A percentile compares a stretch with the other conserved stretches of the same genome.
These are phyloP conservation scores for Choiromyces venosus DNA, from an alignment of 495 filamentous ascomycete species.

Conservation along the genomic window DNA sequence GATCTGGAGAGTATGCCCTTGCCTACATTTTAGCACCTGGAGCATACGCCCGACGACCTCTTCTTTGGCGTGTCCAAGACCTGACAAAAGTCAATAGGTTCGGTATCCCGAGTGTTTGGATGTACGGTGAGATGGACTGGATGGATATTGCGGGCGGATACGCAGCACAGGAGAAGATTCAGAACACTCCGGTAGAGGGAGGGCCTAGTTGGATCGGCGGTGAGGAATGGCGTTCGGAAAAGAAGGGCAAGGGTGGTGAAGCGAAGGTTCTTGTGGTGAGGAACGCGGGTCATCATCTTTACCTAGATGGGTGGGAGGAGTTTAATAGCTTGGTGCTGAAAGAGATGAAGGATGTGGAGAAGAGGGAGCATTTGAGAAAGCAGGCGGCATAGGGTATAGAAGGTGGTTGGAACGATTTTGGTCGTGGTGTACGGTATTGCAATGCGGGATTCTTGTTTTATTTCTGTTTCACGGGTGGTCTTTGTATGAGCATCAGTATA, in stretches of 20 bases:
- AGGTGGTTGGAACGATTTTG: background rate
- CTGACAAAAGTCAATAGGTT: conserved; percentile 62
- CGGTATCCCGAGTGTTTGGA: conserved; percentile 77
- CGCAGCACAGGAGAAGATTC: conserved; percentile 70
- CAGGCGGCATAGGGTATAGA: background rate
- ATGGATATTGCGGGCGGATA: conserved; percentile 89
- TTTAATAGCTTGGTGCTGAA: conserved; percentile 72
- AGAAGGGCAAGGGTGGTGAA: conserved; percentile 51
- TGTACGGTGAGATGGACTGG: conserved; percentile 98
- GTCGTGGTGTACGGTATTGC: background rate
- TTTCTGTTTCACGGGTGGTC: background rate
- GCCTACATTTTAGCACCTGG: conserved; percentile 90
- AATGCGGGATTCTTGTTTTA: background rate
- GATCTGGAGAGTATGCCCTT: conserved; percentile 91
- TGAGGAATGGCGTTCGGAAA: conserved; percentile 65
- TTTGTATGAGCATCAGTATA: background rate
- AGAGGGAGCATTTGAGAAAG: conserved; percentile 41
- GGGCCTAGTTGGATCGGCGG: conserved; percentile 54
- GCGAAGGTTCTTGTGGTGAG: conserved; percentile 80
- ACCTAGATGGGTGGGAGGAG: conserved; percentile 81
- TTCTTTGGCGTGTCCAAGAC: conserved; percentile 80
- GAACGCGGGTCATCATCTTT: conserved; percentile 86
- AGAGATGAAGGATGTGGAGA: conserved; percentile 72
- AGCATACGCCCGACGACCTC: conserved; percentile 79
- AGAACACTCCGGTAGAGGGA: conserved; percentile 50